Evolutionary conservation across 2,329 filamentous ascomycete species (phyloP).

Genomic region (Claviceps pazoutovae): DNA sequence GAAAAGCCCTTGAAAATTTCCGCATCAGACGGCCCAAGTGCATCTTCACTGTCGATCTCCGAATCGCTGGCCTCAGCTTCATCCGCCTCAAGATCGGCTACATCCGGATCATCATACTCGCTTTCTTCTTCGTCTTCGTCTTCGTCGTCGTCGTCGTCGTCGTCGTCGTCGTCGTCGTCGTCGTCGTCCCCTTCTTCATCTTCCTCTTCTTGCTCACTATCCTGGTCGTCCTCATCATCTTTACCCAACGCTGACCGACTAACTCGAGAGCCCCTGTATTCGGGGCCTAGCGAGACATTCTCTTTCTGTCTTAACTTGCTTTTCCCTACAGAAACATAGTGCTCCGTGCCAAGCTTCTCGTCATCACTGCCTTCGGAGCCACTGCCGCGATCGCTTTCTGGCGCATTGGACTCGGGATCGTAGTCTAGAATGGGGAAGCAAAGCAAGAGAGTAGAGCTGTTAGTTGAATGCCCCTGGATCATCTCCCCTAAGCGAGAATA

Average conservation of each 20-base stretch:
- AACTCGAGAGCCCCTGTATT: constrained; percentile 67
- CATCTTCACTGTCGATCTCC: constrained; percentile 51
- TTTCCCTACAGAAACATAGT: constrained; percentile 73
- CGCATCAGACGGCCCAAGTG: constrained; percentile 72
- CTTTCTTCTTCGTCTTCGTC: constrained; percentile 33
- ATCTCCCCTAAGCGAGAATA: background rate
- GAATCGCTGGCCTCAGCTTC: constrained; percentile 37
- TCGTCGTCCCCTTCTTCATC: constrained; percentile 25
- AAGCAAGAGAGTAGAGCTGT: background rate
- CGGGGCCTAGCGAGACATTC: constrained; percentile 53
- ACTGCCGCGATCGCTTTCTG: constrained; percentile 40
- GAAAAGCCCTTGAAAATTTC: constrained; percentile 66
- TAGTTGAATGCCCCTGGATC: background rate
- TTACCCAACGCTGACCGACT: constrained; percentile 53
- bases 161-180: constrained; percentile 33
- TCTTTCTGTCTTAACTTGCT: constrained; percentile 70
- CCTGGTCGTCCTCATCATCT: constrained; percentile 28
- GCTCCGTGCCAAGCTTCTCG: constrained; percentile 58
- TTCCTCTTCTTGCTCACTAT: constrained; percentile 19
- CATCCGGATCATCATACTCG: constrained; percentile 43
- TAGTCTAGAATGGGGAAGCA: constrained; percentile 42
- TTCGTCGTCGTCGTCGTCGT: constrained; percentile 16
- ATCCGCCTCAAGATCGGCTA: constrained; percentile 38
- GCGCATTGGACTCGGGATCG: constrained; percentile 59
- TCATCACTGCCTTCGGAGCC: constrained; percentile 34